Evolutionary conservation across 805 yeast genomes (phyloP), one percentile per base, ranked within the genome.

Genomic region (Candida sakaeoensis): DNA sequence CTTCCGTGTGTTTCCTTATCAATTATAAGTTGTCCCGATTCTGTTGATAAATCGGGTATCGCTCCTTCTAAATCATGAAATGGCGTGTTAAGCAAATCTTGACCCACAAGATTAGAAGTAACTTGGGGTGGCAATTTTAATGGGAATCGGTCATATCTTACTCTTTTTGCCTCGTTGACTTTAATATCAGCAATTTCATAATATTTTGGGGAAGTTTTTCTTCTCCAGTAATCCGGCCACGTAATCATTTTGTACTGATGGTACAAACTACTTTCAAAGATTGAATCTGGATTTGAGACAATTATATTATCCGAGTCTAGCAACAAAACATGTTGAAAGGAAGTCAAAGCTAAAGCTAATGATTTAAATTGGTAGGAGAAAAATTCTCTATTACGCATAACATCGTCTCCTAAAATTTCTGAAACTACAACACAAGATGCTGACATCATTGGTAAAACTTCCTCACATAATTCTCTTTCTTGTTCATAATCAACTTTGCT

Each of bases 361-460:
- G 81, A 72, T 57, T 85, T 85, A 53, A 72, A 75, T 47, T 85
- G 93, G 56, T 80, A 86, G 12, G 82, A 83, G 37, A 70, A 65
- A 36, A 85, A 72, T 31, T 69, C 67, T 1, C 45, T 41, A 28
- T 53, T 51, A 19, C 50, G 38, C 50, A 77, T 59, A 8, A 78
- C 72, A 5, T 66, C 67, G 14, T 67, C 55, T 4, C 91, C 90
- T 43, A 83, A 68, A n/a, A 48, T 53, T n/a, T 58, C 59, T 8
- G 61, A 55, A 53, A 68, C 42, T 12, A 80, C 73, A 12, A 84
- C 75, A 68, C 96, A 87, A 47, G 70, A 71, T 3, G 82, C 91
- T 44, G 79, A 74, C 41, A 81, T 59, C 15, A 55, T 50, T 0
- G 91, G 89, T 49, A 86, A 66, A 2, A 83, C 66, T 7, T 63